Percentiles rank a stretch among this genome's conserved stretches.
Evolutionary conservation across 106 monocot species (phyloP).

Genomic region (Allium fistulosum): DNA sequence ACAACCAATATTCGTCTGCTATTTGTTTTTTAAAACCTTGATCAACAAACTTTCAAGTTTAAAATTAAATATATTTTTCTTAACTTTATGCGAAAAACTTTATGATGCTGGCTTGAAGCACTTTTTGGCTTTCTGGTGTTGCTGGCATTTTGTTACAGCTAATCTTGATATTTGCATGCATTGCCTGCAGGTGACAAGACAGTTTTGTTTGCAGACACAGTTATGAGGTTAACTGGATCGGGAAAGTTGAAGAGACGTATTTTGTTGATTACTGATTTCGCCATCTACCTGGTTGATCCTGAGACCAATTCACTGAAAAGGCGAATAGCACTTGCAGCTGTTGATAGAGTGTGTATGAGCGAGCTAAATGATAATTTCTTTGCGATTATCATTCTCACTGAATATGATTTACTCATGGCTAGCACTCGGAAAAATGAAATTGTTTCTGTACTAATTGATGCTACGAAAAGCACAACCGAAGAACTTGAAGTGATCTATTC

Average conservation of each 20-base stretch:
- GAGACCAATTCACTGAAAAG: constrained; percentile 66
- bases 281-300: constrained; percentile 82
- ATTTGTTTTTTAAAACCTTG: background rate
- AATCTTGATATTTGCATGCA: no score
- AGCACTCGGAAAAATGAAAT: constrained; percentile 83
- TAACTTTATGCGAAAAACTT: background rate
- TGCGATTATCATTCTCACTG: constrained; percentile 77
- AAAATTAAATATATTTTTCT: background rate
- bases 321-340: constrained; percentile 69
- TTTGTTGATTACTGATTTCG: constrained; percentile 76
- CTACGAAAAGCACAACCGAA: constrained; percentile 47
- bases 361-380: constrained; percentile 82
- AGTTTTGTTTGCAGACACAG: constrained; percentile 86
- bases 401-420: constrained; percentile 92
- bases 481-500: constrained; percentile 51
- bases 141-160: no score
- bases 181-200: constrained; percentile 56
- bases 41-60: background rate
- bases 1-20: background rate
- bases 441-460: constrained; percentile 55
- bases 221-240: constrained; percentile 79
- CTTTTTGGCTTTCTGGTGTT: background rate
- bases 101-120: background rate
- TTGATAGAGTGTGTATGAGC: constrained; percentile 68
- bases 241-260: constrained; percentile 88